Conservation (phyloP, 2,329 filamentous ascomycete species). For the Ustilaginoidea virens region DNA sequence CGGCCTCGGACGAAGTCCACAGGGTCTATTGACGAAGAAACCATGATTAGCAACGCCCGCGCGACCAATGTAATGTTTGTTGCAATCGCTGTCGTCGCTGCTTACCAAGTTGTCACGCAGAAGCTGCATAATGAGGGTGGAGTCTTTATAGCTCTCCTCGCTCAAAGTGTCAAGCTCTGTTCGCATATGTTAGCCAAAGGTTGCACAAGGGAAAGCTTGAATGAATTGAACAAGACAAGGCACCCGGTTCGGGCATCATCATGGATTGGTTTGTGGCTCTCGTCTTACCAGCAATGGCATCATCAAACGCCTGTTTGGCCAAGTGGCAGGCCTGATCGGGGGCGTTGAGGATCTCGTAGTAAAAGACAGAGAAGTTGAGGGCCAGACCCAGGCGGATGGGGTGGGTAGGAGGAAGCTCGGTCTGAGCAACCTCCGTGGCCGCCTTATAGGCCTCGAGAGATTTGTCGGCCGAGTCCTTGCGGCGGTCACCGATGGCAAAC, state of each 20-base stretch:
- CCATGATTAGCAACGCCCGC: no score
- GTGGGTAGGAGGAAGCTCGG: constrained; percentile 91
- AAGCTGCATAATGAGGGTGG: constrained; percentile 96
- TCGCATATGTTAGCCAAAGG: neutral
- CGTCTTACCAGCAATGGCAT: constrained; percentile 68
- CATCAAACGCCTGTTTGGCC: constrained; percentile 97
- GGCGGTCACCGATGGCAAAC: constrained; percentile 87
- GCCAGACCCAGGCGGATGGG: constrained; percentile 95
- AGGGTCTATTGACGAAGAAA: no score
- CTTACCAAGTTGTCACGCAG: constrained; percentile 88
- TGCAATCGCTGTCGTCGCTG: no score
- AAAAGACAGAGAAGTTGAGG: constrained; percentile 98
- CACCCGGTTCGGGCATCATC: no score
- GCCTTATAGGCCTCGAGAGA: constrained; percentile 94
- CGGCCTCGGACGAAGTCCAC: constrained; percentile 97
- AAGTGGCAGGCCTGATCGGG: constrained; percentile 97
- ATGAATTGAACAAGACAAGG: constrained; percentile 7
- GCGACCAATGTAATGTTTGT: no score
- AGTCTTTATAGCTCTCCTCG: constrained; percentile 99
- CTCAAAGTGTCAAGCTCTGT: constrained; percentile 88
- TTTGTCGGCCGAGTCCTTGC: constrained; percentile 86
- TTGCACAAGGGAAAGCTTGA: neutral
- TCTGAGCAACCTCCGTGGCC: constrained; percentile 95
- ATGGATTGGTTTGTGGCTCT: neutral
- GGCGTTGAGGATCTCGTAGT: constrained; percentile 99